Evolutionary conservation across 1,284 basidiomycete genomes (phyloP).

Genomic region (Microbotryum violaceum): DNA sequence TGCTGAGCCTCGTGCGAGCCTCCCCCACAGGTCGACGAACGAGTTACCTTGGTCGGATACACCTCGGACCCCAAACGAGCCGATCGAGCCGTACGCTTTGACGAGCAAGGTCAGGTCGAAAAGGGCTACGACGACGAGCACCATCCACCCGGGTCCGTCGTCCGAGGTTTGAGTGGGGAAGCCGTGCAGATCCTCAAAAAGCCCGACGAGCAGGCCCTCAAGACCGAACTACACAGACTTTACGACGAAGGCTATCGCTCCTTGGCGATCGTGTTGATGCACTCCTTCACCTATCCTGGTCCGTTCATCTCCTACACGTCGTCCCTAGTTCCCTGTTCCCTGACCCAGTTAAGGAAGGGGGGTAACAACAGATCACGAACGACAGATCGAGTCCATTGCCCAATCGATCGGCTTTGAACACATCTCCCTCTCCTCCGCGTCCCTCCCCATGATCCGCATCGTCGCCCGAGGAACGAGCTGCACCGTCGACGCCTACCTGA

Average conservation of each 20-base stretch:
- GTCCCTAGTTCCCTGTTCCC: not conserved
- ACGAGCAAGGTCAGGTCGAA: constrained; percentile 47
- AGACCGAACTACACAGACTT: constrained; percentile 57
- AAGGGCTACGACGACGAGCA: constrained; percentile 66
- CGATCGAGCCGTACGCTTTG: constrained; percentile 65
- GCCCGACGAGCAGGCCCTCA: constrained; percentile 50
- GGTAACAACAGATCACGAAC: constrained; percentile 62
- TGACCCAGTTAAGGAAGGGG: too few relatives aligned
- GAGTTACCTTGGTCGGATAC: constrained; percentile 67
- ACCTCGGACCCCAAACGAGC: constrained; percentile 76
- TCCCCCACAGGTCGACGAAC: not conserved
- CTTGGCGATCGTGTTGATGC: constrained; percentile 75
- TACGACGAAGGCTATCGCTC: constrained; percentile 72
- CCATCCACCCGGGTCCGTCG: constrained; percentile 54
- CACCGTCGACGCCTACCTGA: constrained; percentile 93
- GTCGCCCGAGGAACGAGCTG: constrained; percentile 85
- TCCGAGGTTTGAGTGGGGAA: constrained; percentile 71
- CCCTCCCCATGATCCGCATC: constrained; percentile 64
- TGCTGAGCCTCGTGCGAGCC: too few relatives aligned
- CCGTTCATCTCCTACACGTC: not conserved
- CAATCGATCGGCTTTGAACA: constrained; percentile 47
- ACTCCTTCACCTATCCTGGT: constrained; percentile 81
- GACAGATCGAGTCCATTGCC: constrained; percentile 51
- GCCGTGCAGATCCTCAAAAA: constrained; percentile 75
- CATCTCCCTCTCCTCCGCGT: constrained; percentile 76